These are phyloP conservation scores for Ogataea kodamae DNA, from an alignment of 805 yeast genomes.

Conservation along the genomic window DNA sequence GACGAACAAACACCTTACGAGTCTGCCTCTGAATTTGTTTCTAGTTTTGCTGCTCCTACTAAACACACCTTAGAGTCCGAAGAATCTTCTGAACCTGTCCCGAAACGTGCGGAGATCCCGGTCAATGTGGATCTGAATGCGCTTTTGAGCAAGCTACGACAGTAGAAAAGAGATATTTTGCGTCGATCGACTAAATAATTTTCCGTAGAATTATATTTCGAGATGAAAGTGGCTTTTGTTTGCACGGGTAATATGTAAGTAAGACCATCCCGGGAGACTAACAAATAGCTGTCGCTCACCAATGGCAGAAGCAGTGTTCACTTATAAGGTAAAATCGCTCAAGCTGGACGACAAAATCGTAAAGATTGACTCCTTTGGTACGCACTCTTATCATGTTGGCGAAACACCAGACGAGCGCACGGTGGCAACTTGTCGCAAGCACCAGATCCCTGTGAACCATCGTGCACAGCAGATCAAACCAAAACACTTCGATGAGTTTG, in stretches of 20 bases:
- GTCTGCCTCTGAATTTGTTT: constrained; percentile 5
- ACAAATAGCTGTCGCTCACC: constrained; percentile 79
- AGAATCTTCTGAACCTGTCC: background rate
- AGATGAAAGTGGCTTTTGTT: constrained; percentile 67
- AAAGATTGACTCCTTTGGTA: constrained; percentile 81
- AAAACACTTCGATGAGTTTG: constrained; percentile 53
- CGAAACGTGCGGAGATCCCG: constrained; percentile 11
- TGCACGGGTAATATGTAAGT: constrained; percentile 86
- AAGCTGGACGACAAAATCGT: constrained; percentile 45
- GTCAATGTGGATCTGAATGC: constrained; percentile 21
- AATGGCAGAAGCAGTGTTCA: constrained; percentile 94
- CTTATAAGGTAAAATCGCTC: constrained; percentile 52
- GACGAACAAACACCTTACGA: no score
- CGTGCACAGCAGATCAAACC: constrained; percentile 63
- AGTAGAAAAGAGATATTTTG: no score
- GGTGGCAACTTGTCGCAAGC: constrained; percentile 57
- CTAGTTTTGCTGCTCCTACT: constrained; percentile 2
- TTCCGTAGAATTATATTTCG: constrained; percentile 6
- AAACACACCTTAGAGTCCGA: constrained; percentile 7
- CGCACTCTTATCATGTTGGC: constrained; percentile 81
- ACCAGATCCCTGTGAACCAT: constrained; percentile 75
- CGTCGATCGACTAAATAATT: constrained; percentile 13
- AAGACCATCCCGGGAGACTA: constrained; percentile 3
- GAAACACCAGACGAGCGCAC: constrained; percentile 79
- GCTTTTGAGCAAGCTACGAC: constrained; percentile 19